Evolutionary conservation across 306 rosid genomes (phyloP), one percentile per base, ranked within the genome.

Genomic region (Phaseolus lunatus): DNA sequence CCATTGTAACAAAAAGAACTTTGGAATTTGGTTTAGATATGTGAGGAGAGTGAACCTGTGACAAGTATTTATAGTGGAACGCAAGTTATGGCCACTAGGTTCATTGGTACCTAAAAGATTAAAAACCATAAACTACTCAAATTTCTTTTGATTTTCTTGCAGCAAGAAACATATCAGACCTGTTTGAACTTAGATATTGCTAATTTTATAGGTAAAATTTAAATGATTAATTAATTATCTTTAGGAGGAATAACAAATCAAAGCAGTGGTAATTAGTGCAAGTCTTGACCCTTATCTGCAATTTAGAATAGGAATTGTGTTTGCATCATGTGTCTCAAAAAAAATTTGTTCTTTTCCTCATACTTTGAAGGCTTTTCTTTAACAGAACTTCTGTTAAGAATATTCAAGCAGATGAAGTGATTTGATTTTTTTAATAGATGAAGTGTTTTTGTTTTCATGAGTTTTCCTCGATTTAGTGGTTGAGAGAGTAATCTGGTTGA

Each of bases 61-160:
- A 11, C 45, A 26, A 74, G 70, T 81, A 85, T 81, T 73, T 85
- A 85, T 85, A 85, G 79, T 2, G 15, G 62, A 80, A 74, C 49
- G n/a, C 74, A 0, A 67, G 70, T 68, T 15, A 1, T n/a, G 27
- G 59, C 15, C 45, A 5, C 72, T 16, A 39, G 39, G 80, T 73
- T 20, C 62, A 43, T 49, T 71, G 29, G 59, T 68, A 75, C n/a
- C 61, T n/a, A 68, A 58, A 58, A 74, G 70, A 50, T 69, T 33
- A 43, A 70, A 61, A 37, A 11, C 16, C 9, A 19, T 58, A 58
- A 49, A 69, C 29, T 67, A 18, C 53, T 52, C 6, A 15, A 23
- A 15, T 61, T 61, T 61, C 2, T 29, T 61, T 29, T 29, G 13
- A 7, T 29, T 61, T 61, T 61, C 67, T 29, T 7, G 67, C 16